phyloP scores from a whole-genome alignment of 2,329 filamentous ascomycete genomes.

The Aspergillus carbonarius region DNA sequence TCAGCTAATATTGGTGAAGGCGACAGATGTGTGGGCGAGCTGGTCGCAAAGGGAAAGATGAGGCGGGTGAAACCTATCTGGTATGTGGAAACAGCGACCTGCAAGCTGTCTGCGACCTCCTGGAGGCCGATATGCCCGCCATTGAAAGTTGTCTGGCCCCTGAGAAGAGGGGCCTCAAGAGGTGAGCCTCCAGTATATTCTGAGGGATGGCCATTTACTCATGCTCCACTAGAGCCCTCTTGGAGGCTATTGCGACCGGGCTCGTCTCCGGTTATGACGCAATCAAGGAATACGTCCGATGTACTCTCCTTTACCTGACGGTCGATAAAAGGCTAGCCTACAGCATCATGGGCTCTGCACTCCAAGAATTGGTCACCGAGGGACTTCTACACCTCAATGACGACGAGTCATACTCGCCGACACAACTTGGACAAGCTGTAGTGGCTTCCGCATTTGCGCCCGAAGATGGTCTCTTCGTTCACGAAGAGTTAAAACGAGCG shows the following conservation, averaged over 20 bases:
- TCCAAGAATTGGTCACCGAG: constrained; percentile 57
- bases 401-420: constrained; percentile 58
- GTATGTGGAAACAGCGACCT: constrained; percentile 69
- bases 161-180: constrained; percentile 66
- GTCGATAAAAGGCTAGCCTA: constrained; percentile 52
- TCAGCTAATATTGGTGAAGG: constrained; percentile 33
- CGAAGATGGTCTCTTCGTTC: constrained; percentile 71
- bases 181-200: constrained; percentile 42
- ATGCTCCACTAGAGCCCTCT: constrained; percentile 56
- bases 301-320: constrained; percentile 65
- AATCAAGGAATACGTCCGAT: constrained; percentile 66
- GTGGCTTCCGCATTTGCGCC: constrained; percentile 72
- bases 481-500: constrained; percentile 66
- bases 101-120: constrained; percentile 66
- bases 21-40: constrained; percentile 78
- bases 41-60: constrained; percentile 75
- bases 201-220: background rate
- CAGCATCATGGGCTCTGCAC: constrained; percentile 57
- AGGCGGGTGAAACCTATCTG: constrained; percentile 73
- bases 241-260: constrained; percentile 69
- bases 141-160: constrained; percentile 68
- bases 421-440: constrained; percentile 66
- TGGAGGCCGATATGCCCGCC: constrained; percentile 70
- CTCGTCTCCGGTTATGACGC: constrained; percentile 65
- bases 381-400: constrained; percentile 56